Base-by-base conservation (phyloP, 2,329 filamentous ascomycete genomes). In the Aspergillus sp. region DNA sequence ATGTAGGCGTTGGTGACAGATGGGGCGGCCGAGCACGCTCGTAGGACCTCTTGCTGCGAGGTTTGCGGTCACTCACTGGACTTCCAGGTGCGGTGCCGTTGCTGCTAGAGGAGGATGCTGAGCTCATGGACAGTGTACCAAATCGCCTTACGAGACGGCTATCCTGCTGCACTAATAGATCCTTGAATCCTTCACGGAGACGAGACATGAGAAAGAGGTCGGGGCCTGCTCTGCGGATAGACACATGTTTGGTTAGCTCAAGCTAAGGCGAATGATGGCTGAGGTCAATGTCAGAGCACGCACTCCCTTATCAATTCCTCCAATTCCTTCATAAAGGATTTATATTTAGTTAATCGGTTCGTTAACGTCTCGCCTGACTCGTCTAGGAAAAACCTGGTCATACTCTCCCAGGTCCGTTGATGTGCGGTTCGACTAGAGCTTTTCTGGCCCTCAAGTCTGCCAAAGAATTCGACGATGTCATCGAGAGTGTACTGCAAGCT, bases 401-500 rank as follows among this genome's bases (percentile, higher is more conserved):
- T 69, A 46, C 80, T 76, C 39, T 77, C 69, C 84, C 84, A 87
- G 27, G 80, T 78, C 27, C 75, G 71, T 56, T 76, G 73, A 64
- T 82, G 82, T 31, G 75, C 67, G 41, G 74, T 70, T 44, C 65
- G 67, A 65, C 58, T 70, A 19, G 60, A 39, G 41, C 54, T 44
- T 62, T 55, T 41, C 41, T 63, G 59, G 50, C 49, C 69, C 65
- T 71, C 77, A 67, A 77, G 62, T 33, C 70, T 67, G 41, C 73
- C 77, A 49, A 83, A 76, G 63, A 79, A 76, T 8, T 73, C 70
- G 57, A 78, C 74, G 37, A 84, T 75, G 63, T 82, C 80, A 44
- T 80, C 74, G 17, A 84, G 72, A 1, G 83, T 85, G 62, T 77
- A 77, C 23, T 75, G 70, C 48, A 85, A 69, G 63, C 80, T 84